These are phyloP conservation scores for Penicillium sclerotiorum DNA, from an alignment of 2,329 filamentous ascomycete species.

Conservation along the genomic window DNA sequence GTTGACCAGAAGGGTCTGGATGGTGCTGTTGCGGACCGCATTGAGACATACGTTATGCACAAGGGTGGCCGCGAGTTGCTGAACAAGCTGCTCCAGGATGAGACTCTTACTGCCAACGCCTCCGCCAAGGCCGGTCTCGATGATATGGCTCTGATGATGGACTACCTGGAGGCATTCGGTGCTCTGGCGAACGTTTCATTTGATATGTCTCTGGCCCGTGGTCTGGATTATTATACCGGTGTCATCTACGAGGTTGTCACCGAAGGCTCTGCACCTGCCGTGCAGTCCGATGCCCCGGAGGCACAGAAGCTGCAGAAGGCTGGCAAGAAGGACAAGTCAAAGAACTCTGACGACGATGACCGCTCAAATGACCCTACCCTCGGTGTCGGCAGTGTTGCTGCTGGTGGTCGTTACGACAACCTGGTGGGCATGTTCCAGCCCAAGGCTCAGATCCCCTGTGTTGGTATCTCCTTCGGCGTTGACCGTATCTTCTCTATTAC, in stretches of 20 bases:
- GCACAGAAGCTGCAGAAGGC: conserved; percentile 37
- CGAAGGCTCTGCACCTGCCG: conserved; percentile 68
- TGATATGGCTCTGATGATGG: conserved; percentile 79
- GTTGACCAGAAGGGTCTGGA: conserved; percentile 85
- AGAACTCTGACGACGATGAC: conserved; percentile 64
- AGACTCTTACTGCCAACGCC: conserved; percentile 68
- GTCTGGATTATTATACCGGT: conserved; percentile 90
- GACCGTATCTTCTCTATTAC: conserved; percentile 94
- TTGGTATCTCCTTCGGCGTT: conserved; percentile 90
- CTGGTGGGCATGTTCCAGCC: conserved; percentile 92
- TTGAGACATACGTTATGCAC: conserved; percentile 78
- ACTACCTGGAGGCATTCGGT: conserved; percentile 77
- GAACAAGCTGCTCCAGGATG: conserved; percentile 67
- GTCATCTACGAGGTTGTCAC: conserved; percentile 90
- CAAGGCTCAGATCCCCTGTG: conserved; percentile 83
- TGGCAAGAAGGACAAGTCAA: conserved; percentile 51
- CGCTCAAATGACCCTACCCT: conserved; percentile 77
- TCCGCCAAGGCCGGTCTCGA: conserved; percentile 77
- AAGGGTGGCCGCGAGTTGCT: conserved; percentile 78
- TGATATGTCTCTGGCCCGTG: conserved; percentile 85
- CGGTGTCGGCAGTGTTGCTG: conserved; percentile 84
- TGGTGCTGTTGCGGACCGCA: conserved; percentile 76
- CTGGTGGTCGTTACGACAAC: conserved; percentile 88
- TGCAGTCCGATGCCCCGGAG: conserved; percentile 44
- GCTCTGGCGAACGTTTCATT: conserved; percentile 77